Percentiles rank a stretch among this genome's conserved stretches.
These are phyloP conservation scores for Xerocomellus dryophilus DNA, from an alignment of 768 basidiomycete genomes.

Conservation along the genomic window DNA sequence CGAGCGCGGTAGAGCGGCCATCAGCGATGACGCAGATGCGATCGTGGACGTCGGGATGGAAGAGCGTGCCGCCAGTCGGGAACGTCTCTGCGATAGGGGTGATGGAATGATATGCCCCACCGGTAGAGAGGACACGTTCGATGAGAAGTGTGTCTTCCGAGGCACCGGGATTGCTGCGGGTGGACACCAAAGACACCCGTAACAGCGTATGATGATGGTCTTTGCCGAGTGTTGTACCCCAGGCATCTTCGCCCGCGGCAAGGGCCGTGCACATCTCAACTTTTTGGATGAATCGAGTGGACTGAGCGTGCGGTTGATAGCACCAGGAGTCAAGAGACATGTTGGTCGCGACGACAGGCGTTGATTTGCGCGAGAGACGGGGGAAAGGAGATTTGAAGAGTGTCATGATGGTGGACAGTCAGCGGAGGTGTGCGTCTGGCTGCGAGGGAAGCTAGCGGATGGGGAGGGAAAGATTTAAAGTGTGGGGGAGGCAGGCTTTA, in stretches of 20 bases:
- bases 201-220: slow-evolving; percentile 8
- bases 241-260: background rate
- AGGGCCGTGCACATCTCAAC: slow-evolving; percentile 11
- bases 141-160: background rate
- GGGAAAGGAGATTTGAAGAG: slow-evolving; percentile 1
- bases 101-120: slow-evolving; percentile 2
- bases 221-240: background rate
- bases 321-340: slow-evolving; percentile 2
- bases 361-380: background rate
- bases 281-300: slow-evolving; percentile 1
- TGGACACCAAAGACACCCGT: background rate
- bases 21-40: background rate
- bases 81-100: background rate
- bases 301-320: background rate
- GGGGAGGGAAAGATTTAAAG: background rate
- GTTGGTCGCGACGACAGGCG: slow-evolving; percentile 1
- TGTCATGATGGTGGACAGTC: background rate
- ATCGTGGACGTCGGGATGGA: slow-evolving; percentile 14
- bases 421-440: background rate
- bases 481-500: background rate
- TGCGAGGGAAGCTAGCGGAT: no score
- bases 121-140: slow-evolving; percentile 9
- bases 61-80: background rate
- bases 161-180: no score
- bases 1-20: no score